These are phyloP conservation scores for Mycena belliarum DNA, from an alignment of 768 basidiomycete genomes.

Conservation along the genomic window DNA sequence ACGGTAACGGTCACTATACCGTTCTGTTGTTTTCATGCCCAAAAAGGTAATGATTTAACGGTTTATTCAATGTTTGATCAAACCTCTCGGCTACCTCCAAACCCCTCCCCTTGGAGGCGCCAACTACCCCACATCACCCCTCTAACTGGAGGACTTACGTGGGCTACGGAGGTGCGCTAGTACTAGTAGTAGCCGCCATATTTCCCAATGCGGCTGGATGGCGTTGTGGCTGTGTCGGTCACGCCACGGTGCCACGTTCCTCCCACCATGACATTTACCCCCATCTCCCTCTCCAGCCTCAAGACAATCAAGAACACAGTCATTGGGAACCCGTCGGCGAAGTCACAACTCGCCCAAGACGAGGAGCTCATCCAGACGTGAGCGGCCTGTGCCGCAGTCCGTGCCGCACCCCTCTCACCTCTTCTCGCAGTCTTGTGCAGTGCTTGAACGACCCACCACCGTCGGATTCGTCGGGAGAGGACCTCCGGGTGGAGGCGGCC, in stretches of 20 bases:
- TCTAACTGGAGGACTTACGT: too few relatives aligned
- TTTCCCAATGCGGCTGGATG: not conserved
- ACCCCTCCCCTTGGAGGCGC: too few relatives aligned
- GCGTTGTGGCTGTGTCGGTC: slow-evolving; percentile 5
- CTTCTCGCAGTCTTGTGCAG: slow-evolving; percentile 53
- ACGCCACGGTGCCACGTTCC: slow-evolving; percentile 10
- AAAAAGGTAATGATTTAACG: too few relatives aligned
- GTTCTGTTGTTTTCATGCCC: too few relatives aligned
- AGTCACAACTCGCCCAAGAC: slow-evolving; percentile 58
- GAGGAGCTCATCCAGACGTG: slow-evolving; percentile 56
- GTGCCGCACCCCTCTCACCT: slow-evolving; percentile 4
- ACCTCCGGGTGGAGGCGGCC: slow-evolving; percentile 70
- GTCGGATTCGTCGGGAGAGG: slow-evolving; percentile 41
- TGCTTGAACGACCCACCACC: slow-evolving; percentile 48
- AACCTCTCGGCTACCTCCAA: too few relatives aligned
- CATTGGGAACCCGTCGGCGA: slow-evolving; percentile 79
- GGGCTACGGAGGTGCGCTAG: too few relatives aligned
- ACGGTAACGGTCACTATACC: too few relatives aligned
- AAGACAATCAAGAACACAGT: slow-evolving; percentile 75
- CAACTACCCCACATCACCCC: too few relatives aligned
- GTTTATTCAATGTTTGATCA: too few relatives aligned
- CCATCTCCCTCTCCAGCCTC: slow-evolving; percentile 38
- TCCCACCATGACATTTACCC: slow-evolving; percentile 16
- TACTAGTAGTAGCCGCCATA: too few relatives aligned
- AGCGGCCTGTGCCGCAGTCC: slow-evolving; percentile 22